Conservation (phyloP, 495 filamentous ascomycete genomes). For the Viridothelium virens region DNA sequence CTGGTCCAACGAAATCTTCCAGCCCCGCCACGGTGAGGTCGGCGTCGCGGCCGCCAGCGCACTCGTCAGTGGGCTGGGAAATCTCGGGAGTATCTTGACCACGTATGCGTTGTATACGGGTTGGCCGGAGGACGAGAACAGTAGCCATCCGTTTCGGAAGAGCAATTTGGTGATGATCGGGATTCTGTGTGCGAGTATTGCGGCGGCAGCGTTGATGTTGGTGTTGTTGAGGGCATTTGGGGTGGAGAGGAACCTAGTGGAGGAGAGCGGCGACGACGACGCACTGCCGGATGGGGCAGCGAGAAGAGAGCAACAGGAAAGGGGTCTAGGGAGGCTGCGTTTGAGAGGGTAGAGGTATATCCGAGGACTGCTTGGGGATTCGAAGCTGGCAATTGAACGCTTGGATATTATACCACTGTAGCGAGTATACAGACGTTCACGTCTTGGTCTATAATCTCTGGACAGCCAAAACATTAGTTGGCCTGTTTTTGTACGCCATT, state of each 20-base stretch:
- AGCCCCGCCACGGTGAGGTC: slow-evolving; percentile 80
- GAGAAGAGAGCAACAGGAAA: neutral
- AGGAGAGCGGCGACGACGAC: neutral
- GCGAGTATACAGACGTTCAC: too few relatives aligned
- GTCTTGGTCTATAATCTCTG: too few relatives aligned
- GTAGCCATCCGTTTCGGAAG: slow-evolving; percentile 65
- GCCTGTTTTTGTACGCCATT: too few relatives aligned
- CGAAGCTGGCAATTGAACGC: too few relatives aligned
- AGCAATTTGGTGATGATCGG: slow-evolving; percentile 86
- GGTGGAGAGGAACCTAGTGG: neutral
- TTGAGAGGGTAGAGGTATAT: neutral
- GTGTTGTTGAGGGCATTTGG: neutral
- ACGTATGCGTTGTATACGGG: slow-evolving; percentile 85
- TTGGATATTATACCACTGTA: too few relatives aligned
- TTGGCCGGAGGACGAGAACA: slow-evolving; percentile 67
- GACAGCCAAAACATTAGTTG: too few relatives aligned
- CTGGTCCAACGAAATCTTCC: slow-evolving; percentile 88
- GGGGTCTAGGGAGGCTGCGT: neutral
- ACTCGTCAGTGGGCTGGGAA: slow-evolving; percentile 76
- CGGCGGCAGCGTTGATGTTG: slow-evolving; percentile 13
- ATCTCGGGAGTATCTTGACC: slow-evolving; percentile 74
- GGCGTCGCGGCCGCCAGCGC: slow-evolving; percentile 85
- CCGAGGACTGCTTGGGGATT: neutral
- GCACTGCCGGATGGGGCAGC: neutral
- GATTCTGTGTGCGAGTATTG: slow-evolving; percentile 71